Percentiles rank a stretch among this genome's conserved stretches.
phyloP scores from a whole-genome alignment of 768 basidiomycete species.

The Rhodotorula babjevae region DNA sequence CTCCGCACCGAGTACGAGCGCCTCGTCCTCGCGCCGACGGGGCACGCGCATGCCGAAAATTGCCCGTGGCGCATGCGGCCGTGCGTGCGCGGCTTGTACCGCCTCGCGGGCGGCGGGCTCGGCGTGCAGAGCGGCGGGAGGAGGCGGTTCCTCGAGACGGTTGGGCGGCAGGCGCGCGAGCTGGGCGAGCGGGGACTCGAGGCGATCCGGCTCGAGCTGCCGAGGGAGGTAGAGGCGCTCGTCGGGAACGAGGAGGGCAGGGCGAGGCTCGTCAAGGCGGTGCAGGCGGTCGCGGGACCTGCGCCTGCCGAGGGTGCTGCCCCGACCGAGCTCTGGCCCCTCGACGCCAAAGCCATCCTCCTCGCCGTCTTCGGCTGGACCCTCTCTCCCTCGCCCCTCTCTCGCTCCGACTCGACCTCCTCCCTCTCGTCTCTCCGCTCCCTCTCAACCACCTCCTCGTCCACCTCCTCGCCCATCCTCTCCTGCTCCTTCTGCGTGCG shows the following conservation, averaged over 20 bases:
- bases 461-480: slow-evolving; percentile 10
- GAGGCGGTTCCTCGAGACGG: slow-evolving; percentile 15
- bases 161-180: slow-evolving; percentile 4
- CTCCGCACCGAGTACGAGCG: slow-evolving; percentile 20
- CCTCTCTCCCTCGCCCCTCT: background rate
- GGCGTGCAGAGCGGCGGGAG: slow-evolving; percentile 16
- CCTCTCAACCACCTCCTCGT: background rate
- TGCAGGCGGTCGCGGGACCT: background rate
- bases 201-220: background rate
- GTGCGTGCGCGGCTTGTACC: slow-evolving; percentile 12
- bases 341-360: background rate
- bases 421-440: slow-evolving; percentile 15
- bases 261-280: background rate
- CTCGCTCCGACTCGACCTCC: slow-evolving; percentile 18
- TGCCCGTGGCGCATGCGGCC: slow-evolving; percentile 35
- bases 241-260: background rate
- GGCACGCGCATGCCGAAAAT: slow-evolving; percentile 4
- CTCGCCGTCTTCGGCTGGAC: slow-evolving; percentile 32
- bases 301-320: background rate
- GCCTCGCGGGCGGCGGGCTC: slow-evolving; percentile 5
- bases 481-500: slow-evolving; percentile 19
- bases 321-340: background rate
- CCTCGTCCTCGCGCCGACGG: background rate
- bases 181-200: slow-evolving; percentile 8
- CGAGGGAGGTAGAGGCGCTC: background rate